phyloP scores from a whole-genome alignment of 805 yeast genomes.

The Debaryomyces maramus region DNA sequence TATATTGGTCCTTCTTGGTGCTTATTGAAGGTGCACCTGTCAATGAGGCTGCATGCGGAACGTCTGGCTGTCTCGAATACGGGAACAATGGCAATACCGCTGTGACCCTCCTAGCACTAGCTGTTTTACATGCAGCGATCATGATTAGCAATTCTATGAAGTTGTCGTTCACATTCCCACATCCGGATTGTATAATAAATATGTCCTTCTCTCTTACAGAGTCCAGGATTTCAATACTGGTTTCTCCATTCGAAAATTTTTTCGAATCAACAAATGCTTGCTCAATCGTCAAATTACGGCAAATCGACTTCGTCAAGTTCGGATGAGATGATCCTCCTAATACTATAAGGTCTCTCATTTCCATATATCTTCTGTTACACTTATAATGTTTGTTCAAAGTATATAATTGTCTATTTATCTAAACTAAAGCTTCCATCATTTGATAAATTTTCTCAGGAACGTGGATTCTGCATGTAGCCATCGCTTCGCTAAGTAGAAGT shows the following conservation, averaged over 20 bases:
- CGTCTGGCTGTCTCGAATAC: slow-evolving; percentile 93
- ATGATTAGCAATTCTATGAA: slow-evolving; percentile 80
- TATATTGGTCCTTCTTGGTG: slow-evolving; percentile 38
- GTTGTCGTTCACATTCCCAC: slow-evolving; percentile 85
- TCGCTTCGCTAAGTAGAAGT: no score
- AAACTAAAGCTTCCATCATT: background rate
- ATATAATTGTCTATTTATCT: background rate
- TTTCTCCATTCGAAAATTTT: slow-evolving; percentile 87
- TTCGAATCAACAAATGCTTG: slow-evolving; percentile 65
- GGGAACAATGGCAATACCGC: slow-evolving; percentile 94
- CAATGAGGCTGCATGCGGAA: slow-evolving; percentile 66
- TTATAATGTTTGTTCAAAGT: background rate
- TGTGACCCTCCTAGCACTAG: slow-evolving; percentile 84
- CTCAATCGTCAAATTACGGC: slow-evolving; percentile 72
- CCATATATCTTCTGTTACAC: background rate
- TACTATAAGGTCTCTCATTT: slow-evolving; percentile 81
- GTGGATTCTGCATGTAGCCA: background rate
- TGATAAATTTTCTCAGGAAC: background rate
- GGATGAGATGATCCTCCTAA: slow-evolving; percentile 93
- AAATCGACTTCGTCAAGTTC: slow-evolving; percentile 67
- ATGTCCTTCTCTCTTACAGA: slow-evolving; percentile 97
- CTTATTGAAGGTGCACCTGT: slow-evolving; percentile 65
- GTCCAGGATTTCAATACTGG: slow-evolving; percentile 79
- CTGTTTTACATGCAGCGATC: slow-evolving; percentile 90
- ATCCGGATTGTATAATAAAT: slow-evolving; percentile 82